Base-by-base conservation (phyloP, 2,329 filamentous ascomycete species). In the Pseudocercospora cruenta region DNA sequence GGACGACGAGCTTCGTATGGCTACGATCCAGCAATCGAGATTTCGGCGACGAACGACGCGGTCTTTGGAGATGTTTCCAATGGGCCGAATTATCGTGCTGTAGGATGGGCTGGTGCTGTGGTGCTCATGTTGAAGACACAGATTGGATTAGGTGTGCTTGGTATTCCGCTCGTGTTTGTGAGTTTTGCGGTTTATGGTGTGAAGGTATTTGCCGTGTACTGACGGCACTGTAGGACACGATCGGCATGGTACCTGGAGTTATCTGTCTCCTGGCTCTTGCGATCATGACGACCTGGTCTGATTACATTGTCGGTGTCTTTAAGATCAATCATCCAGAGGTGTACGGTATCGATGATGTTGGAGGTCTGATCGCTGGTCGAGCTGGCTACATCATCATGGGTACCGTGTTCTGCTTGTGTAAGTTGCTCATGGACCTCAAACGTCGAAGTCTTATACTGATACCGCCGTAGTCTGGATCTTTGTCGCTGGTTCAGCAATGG, bases 331-430 rank as follows among this genome's bases (percentile, higher is more conserved):
- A 87, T 70, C 82, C 82, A 0, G 80, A 86, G 67, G 84, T 87
- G 2, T 86, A 87, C 70, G 83, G 82, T 61, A 87, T 87, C 77
- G 85, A 85, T 51, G 85, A 87, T 68, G 85, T 84, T 0, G 85
- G 85, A 16, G 76, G 76, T 47, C 81, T 87, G 60, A 78, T 88
- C n/a, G 85, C 86, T 63, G 86, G 86, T 2, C 81, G 80, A 1
- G 64, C 83, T 5, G 85, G 85, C 0, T 80, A 83, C 24, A 84
- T 85, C 67, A 67, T 86, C 14, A 78, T 87, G 47, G 79, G 63
- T 58, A 64, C 59, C 51, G 68, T 63, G 19, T 80, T 60, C 49
- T 62, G 54, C 54, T 57, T 65, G 22, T 62, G 69, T 39, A n/a
- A 39, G 36, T 39, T 39, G 4, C 16, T n/a, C 36, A 7, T 39